Percentiles rank a stretch among this genome's conserved stretches.
These are phyloP conservation scores for Evernia prunastri DNA, from an alignment of 495 filamentous ascomycete species.

Conservation along the genomic window DNA sequence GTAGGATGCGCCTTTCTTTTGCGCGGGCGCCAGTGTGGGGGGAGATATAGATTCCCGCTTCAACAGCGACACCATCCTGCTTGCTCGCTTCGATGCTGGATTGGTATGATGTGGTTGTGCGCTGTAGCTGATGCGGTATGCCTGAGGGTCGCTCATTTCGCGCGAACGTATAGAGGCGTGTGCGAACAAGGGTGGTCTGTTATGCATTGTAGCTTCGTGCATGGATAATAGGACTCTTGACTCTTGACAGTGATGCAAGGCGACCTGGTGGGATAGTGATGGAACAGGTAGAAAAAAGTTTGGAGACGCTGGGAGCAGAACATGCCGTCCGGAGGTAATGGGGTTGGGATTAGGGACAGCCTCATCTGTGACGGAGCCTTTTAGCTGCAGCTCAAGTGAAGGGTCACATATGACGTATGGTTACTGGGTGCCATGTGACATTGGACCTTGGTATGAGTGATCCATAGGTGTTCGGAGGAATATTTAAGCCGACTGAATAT, in stretches of 20 bases:
- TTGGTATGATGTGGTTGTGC: not conserved
- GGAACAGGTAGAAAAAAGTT: not conserved
- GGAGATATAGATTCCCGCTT: not conserved
- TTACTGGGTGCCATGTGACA: not conserved
- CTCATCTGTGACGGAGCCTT: not conserved
- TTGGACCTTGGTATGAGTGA: not conserved
- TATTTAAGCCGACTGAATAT: not conserved
- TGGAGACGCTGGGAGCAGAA: not conserved
- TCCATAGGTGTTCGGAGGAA: not conserved
- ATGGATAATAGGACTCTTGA: not conserved
- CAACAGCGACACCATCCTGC: not conserved
- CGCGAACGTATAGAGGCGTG: constrained; percentile 12
- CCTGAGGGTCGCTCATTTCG: constrained; percentile 15
- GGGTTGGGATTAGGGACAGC: not conserved
- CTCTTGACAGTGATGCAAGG: not conserved
- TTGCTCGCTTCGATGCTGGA: constrained; percentile 4
- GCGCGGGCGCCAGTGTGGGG: not conserved
- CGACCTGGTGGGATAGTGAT: not conserved
- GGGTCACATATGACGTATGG: not conserved
- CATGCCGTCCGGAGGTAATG: not conserved
- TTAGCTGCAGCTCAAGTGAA: not conserved
- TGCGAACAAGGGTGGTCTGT: constrained; percentile 1
- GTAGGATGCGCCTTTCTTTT: not conserved
- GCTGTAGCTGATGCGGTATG: constrained; percentile 13
- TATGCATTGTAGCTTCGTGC: not conserved